Evolutionary conservation across 164 flowering plant species (phyloP).

Genomic region (Litsea cubeba): DNA sequence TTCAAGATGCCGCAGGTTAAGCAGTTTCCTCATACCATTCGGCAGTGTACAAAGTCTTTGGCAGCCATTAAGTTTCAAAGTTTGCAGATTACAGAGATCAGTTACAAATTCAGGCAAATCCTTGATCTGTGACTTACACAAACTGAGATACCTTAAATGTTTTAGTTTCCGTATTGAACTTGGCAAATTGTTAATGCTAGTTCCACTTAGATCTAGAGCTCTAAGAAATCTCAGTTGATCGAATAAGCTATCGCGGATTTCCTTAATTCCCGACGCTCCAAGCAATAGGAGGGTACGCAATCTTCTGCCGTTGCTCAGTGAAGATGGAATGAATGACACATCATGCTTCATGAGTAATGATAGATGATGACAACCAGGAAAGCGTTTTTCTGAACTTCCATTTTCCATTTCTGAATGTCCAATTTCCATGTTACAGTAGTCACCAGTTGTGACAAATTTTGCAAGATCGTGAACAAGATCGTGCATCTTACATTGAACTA

Average conservation of each 20-base stretch:
- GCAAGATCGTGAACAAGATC: constrained; percentile 1
- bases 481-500: constrained; percentile 7
- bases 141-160: not conserved
- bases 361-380: not conserved
- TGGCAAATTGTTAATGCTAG: not conserved
- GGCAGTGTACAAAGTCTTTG: not conserved
- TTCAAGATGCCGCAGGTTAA: not conserved
- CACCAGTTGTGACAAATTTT: too few species aligned
- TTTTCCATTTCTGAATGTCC: not conserved
- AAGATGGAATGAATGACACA: not conserved
- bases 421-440: not conserved
- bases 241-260: too few species aligned
- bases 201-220: not conserved
- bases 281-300: not conserved
- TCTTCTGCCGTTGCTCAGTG: not conserved
- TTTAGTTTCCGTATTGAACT: not conserved
- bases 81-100: too few species aligned
- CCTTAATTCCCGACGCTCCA: not conserved
- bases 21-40: not conserved
- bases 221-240: too few species aligned
- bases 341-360: not conserved
- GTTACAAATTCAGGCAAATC: too few species aligned
- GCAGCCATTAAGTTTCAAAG: not conserved
- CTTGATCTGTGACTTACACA: not conserved
- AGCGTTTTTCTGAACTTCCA: not conserved